Base-by-base conservation (phyloP, 768 basidiomycete genomes). In the Pleurotus citrinopileatus region DNA sequence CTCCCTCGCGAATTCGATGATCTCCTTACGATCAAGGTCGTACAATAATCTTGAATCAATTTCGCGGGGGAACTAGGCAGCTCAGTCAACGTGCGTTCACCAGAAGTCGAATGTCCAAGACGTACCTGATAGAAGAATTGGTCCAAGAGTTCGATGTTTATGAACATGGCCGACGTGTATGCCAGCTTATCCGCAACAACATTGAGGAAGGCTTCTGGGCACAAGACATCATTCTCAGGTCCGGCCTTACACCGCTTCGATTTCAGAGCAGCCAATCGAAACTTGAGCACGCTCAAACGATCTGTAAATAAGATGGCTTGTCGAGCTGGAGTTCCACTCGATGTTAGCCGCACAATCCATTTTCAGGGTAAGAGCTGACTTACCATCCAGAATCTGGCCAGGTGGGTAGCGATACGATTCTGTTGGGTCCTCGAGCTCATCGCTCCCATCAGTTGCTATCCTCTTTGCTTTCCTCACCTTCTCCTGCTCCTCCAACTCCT, bases 41-140 rank as follows among this genome's bases (percentile, higher is more conserved):
- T 98, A 97, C 25, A 96, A 78, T 46, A 99, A 71, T 22, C 94
- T 82, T 19, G 92, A 91, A 68, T 98, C 96, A 55, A 99, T 98
- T 72, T 98, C 96, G 27, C 96, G 86, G 57, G 97, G 96, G 76
- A 99, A 98, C 91, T 97, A 57, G 4, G 54, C 12, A 23, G 9
- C 23, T 23, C 46, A 17, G 34, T 12, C 56, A 27, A 44, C 55
- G 45, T 42, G 45, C 38, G 47, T 43, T 57, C 7, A 57, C 32
- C 32, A 15, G 22, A 56, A n/a, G 25, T 15, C n/a, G 26, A 1
- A 23, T 20, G 50, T 29, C 12, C n/a, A 43, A 23, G 19, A 65
- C 80, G 40, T 60, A 91, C 93, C 78, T 96, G 93, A 64, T 98
- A 97, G 77, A 98, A 98, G 79, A 98, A 99, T 61, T 98, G 95